Evolutionary conservation across 2,329 filamentous ascomycete species (phyloP).

Genomic region (Trichoderma sp.): DNA sequence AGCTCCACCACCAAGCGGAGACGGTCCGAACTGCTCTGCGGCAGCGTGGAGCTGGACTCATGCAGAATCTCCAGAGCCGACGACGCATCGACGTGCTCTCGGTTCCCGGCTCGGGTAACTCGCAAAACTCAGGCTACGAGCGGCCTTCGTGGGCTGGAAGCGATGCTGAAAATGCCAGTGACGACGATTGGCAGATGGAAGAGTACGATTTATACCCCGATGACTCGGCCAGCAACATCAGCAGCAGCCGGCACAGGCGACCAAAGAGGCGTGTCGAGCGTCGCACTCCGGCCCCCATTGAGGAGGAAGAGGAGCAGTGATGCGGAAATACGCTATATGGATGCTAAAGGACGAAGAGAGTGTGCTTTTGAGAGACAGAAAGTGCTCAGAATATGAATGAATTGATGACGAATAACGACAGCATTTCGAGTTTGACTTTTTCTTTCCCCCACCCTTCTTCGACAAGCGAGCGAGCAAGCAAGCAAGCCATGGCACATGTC

Average conservation of each 20-base stretch:
- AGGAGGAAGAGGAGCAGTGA: conserved; percentile 69
- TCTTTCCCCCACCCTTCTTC: not conserved
- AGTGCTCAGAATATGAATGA: not conserved
- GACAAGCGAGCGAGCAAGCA: conserved; percentile 8
- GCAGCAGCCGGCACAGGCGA: conserved; percentile 66
- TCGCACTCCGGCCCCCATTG: conserved; percentile 70
- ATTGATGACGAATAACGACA: not conserved
- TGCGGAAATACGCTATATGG: not conserved
- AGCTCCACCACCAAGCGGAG: conserved; percentile 83
- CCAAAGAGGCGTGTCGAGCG: conserved; percentile 69
- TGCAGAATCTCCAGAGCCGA: conserved; percentile 62
- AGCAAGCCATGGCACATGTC: not conserved
- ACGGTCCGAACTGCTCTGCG: conserved; percentile 75
- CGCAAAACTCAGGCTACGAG: conserved; percentile 48
- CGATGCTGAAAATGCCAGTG: conserved; percentile 51
- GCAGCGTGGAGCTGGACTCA: conserved; percentile 78
- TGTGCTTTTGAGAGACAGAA: not conserved
- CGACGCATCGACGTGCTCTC: conserved; percentile 58
- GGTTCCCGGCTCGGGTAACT: conserved; percentile 49
- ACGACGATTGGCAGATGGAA: conserved; percentile 59
- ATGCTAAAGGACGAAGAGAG: not conserved
- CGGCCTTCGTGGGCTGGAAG: conserved; percentile 41
- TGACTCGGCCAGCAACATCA: conserved; percentile 79
- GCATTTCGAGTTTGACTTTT: not conserved
- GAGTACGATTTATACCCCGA: conserved; percentile 70